Conservation (phyloP, 2,329 filamentous ascomycete species). For the Calonectria hawksworthii region DNA sequence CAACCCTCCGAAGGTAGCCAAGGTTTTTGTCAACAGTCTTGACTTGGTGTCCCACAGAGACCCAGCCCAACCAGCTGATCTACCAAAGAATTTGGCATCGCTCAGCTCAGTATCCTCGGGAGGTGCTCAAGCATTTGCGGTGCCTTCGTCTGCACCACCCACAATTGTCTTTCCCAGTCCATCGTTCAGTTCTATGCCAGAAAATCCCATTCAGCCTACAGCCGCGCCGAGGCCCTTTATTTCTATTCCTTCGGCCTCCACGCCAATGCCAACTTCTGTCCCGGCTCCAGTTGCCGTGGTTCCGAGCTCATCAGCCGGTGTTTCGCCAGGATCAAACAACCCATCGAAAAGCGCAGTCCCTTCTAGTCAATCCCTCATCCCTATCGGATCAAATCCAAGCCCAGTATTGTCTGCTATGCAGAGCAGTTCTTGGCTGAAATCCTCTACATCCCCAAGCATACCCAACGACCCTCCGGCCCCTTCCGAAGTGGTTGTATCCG, state of each 20-base stretch:
- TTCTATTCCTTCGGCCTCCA: background rate
- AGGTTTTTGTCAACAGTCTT: slow-evolving; percentile 47
- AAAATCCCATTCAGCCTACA: background rate
- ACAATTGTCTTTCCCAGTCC: slow-evolving; percentile 10
- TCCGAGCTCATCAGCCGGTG: background rate
- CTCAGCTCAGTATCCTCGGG: background rate
- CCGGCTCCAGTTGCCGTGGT: background rate
- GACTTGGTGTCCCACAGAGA: slow-evolving; percentile 23
- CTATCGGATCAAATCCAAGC: background rate
- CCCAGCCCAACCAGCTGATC: slow-evolving; percentile 21
- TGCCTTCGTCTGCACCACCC: slow-evolving; percentile 25
- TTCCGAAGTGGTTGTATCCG: slow-evolving; percentile 46
- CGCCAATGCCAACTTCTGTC: background rate
- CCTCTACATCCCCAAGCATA: slow-evolving; percentile 34
- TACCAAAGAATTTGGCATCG: slow-evolving; percentile 9
- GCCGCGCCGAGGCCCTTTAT: background rate
- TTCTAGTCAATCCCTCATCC: background rate
- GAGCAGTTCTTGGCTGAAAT: slow-evolving; percentile 25
- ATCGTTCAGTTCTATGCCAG: background rate
- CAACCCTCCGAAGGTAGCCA: slow-evolving; percentile 47
- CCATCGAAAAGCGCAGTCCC: background rate
- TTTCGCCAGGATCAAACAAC: background rate
- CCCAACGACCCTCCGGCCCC: slow-evolving; percentile 42
- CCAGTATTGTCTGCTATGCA: background rate
- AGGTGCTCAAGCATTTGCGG: background rate